phyloP scores from a whole-genome alignment of 495 filamentous ascomycete species.

The Friedmanniomyces simplex region DNA sequence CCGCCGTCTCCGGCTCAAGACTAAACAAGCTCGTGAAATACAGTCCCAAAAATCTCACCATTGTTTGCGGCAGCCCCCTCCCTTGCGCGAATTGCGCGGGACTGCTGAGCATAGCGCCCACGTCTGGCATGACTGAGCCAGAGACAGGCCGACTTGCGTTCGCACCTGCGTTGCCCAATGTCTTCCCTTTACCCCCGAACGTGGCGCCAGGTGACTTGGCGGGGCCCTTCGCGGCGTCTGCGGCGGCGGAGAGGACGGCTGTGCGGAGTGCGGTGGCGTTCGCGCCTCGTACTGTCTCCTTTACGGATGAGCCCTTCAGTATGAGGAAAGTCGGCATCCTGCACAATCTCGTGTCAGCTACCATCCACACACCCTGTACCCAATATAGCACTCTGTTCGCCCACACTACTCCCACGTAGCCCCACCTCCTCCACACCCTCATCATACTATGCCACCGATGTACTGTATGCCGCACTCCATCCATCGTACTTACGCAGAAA shows the following conservation, averaged over 20 bases:
- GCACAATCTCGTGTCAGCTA: neutral
- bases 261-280: slow-evolving; percentile 18
- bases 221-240: slow-evolving; percentile 39
- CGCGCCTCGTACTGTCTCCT: slow-evolving; percentile 22
- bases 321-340: slow-evolving; percentile 27
- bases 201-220: slow-evolving; percentile 18
- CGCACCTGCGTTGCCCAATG: slow-evolving; percentile 12
- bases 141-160: slow-evolving; percentile 2
- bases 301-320: slow-evolving; percentile 17
- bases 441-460: too few relatives aligned
- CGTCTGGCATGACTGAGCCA: slow-evolving; percentile 16
- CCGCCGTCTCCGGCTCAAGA: slow-evolving; percentile 16
- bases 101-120: slow-evolving; percentile 28
- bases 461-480: too few relatives aligned
- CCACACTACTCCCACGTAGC: too few relatives aligned
- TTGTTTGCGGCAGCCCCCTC: slow-evolving; percentile 35
- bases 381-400: too few relatives aligned
- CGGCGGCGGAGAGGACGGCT: slow-evolving; percentile 16
- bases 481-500: slow-evolving; percentile 32
- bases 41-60: slow-evolving; percentile 48
- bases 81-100: slow-evolving; percentile 33
- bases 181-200: slow-evolving; percentile 34
- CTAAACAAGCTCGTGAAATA: slow-evolving; percentile 48
- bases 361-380: slow-evolving; percentile 19
- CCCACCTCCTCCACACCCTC: too few relatives aligned